These are phyloP conservation scores for Citrus sp. DNA, from an alignment of 345 rosid genomes.

Conservation along the genomic window DNA sequence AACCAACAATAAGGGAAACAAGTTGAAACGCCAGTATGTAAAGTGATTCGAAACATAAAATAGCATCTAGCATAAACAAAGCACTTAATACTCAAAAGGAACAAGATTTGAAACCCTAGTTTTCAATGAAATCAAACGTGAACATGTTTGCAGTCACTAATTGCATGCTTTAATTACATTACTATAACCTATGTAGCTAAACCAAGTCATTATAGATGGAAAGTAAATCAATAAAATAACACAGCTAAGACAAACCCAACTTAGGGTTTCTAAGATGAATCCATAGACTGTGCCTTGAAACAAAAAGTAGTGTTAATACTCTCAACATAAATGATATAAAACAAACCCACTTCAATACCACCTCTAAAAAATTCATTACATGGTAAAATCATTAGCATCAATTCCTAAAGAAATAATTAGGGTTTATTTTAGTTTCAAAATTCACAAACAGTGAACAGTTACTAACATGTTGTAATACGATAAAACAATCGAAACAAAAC, in stretches of 20 bases:
- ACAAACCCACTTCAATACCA: constrained; percentile 25
- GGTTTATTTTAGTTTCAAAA: constrained; percentile 35
- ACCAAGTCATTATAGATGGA: constrained; percentile 20
- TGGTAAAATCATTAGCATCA: constrained; percentile 9
- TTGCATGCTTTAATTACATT: constrained; percentile 13
- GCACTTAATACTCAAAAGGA: constrained; percentile 16
- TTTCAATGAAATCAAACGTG: constrained; percentile 25
- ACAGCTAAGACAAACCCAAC: constrained; percentile 15
- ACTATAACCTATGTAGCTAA: constrained; percentile 9
- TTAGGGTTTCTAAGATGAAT: constrained; percentile 50
- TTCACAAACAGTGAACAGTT: constrained; percentile 36
- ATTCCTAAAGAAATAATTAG: constrained; percentile 33
- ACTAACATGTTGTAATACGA: constrained; percentile 16
- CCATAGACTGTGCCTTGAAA: neutral
- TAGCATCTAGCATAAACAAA: constrained; percentile 26
- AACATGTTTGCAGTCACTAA: constrained; percentile 9
- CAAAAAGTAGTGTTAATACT: constrained; percentile 12
- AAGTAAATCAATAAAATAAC: constrained; percentile 19
- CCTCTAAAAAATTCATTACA: constrained; percentile 16
- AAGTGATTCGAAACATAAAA: constrained; percentile 46
- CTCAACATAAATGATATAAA: constrained; percentile 1
- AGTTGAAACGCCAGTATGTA: neutral
- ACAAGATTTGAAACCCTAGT: constrained; percentile 42
- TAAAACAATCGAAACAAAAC: constrained; percentile 21
- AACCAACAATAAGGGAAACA: neutral